Conservation (phyloP, 1,284 basidiomycete genomes). For the Inonotus hispidus region DNA sequence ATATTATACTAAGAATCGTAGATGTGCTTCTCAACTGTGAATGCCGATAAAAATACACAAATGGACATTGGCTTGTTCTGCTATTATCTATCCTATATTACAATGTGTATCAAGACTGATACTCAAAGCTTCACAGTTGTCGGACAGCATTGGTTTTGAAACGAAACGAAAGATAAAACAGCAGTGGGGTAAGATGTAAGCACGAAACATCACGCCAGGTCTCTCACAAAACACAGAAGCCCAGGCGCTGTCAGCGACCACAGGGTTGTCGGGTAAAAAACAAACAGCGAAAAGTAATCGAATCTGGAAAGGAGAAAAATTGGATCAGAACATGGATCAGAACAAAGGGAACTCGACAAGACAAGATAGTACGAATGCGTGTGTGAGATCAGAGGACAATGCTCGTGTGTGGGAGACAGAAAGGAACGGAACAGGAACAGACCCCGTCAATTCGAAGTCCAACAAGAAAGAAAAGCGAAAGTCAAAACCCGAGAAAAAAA, state of each 20-base stretch:
- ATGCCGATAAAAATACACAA: neutral
- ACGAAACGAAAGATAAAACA: neutral
- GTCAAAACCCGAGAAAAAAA: too few species aligned
- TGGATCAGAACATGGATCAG: neutral
- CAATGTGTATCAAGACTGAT: neutral
- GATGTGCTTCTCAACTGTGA: too few species aligned
- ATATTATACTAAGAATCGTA: too few species aligned
- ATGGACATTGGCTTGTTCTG: neutral
- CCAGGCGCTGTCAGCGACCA: neutral
- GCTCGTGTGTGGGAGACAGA: neutral
- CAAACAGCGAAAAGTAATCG: neutral
- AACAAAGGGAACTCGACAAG: neutral
- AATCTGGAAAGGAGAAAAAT: neutral
- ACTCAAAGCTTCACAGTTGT: neutral
- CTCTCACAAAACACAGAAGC: neutral
- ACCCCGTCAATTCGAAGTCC: neutral
- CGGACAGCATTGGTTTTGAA: neutral
- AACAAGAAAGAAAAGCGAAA: neutral
- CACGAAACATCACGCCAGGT: neutral
- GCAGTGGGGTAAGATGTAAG: neutral
- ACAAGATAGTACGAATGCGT: neutral
- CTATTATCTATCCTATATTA: neutral
- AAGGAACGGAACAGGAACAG: neutral
- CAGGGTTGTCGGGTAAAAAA: neutral
- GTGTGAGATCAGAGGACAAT: neutral